These are phyloP conservation scores for Boletellus ananas DNA, from an alignment of 768 basidiomycete species.

Conservation along the genomic window DNA sequence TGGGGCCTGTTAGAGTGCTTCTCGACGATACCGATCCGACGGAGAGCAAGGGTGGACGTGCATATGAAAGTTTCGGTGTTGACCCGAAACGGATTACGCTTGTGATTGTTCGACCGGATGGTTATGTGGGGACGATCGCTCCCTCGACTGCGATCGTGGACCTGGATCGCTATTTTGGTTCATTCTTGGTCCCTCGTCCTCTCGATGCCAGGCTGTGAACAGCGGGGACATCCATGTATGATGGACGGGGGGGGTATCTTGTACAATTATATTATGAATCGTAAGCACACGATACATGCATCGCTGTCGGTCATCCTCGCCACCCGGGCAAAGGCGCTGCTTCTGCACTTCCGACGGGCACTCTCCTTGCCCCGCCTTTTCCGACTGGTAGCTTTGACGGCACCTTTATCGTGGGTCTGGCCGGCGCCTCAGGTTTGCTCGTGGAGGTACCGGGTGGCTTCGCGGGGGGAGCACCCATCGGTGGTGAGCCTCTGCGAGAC, in stretches of 20 bases:
- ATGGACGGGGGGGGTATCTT: constrained; percentile 15
- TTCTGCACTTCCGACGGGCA: constrained; percentile 63
- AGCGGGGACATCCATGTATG: background rate
- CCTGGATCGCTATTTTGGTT: constrained; percentile 47
- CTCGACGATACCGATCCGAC: constrained; percentile 36
- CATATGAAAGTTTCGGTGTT: constrained; percentile 35
- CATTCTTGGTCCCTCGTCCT: constrained; percentile 36
- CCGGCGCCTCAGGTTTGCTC: constrained; percentile 11
- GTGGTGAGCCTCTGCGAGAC: constrained; percentile 23
- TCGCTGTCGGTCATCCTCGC: constrained; percentile 37
- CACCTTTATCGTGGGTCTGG: constrained; percentile 10
- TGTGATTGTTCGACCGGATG: constrained; percentile 39
- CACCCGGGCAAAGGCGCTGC: constrained; percentile 51
- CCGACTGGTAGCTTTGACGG: constrained; percentile 32
- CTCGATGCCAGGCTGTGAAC: background rate
- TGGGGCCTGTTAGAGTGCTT: constrained; percentile 26
- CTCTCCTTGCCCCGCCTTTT: constrained; percentile 57
- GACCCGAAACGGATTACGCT: constrained; percentile 26
- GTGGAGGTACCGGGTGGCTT: constrained; percentile 6
- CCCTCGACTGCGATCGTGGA: constrained; percentile 26
- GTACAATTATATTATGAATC: constrained; percentile 17
- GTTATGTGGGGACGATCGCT: constrained; percentile 37
- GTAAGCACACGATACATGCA: constrained; percentile 13
- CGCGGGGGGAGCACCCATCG: constrained; percentile 20
- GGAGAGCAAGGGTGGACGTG: constrained; percentile 29